Conservation (phyloP, 768 basidiomycete species). For the Mycena floridula region DNA sequence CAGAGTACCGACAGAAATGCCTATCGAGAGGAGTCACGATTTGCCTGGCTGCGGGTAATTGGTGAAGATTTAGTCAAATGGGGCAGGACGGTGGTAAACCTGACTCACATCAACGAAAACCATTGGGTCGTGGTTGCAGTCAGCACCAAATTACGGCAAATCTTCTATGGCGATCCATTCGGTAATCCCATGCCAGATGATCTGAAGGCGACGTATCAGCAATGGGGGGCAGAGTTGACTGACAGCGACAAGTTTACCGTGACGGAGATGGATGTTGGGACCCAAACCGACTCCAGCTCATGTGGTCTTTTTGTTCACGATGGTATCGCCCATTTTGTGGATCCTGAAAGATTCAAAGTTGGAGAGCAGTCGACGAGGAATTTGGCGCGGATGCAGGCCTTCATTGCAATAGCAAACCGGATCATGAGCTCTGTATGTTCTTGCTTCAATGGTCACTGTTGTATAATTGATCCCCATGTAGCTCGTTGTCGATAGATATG, state of each 20-base stretch:
- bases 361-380: background rate
- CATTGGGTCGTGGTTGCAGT: background rate
- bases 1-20: too few species aligned
- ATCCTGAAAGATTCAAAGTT: background rate
- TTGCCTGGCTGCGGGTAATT: too few species aligned
- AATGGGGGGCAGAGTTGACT: background rate
- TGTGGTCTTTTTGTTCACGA: background rate
- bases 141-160: background rate
- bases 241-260: background rate
- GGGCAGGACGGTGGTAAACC: background rate
- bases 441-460: too few species aligned
- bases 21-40: too few species aligned
- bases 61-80: too few species aligned
- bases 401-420: too few species aligned
- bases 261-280: background rate
- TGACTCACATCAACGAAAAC: background rate
- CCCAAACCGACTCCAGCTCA: background rate
- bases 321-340: background rate
- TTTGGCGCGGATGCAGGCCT: too few species aligned
- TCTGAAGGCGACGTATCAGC: background rate
- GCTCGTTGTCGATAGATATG: too few species aligned
- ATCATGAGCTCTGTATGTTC: too few species aligned
- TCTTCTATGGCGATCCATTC: background rate
- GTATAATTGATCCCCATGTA: too few species aligned
- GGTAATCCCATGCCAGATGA: background rate